Conservation (phyloP, 768 basidiomycete genomes). For the Amanita rimosa region DNA sequence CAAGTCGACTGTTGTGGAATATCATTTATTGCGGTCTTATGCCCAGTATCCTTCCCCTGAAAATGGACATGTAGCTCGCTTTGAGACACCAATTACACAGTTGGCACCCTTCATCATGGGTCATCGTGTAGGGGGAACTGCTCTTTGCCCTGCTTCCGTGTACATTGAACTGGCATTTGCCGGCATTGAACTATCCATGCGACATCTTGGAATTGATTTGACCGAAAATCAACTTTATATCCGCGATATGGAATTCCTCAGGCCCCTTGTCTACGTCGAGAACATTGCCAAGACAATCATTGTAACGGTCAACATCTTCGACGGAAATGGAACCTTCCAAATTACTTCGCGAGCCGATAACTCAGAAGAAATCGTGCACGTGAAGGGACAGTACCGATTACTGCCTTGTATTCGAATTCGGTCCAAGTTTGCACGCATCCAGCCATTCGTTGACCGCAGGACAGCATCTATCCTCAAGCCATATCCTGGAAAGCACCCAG, state of each 20-base stretch:
- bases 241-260: constrained; percentile 33
- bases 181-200: constrained; percentile 26
- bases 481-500: constrained; percentile 15
- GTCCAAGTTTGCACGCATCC: constrained; percentile 24
- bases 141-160: constrained; percentile 57
- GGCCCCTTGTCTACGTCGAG: constrained; percentile 39
- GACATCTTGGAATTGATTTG: constrained; percentile 15
- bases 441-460: constrained; percentile 23
- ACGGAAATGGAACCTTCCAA: background rate
- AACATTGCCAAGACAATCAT: constrained; percentile 24
- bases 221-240: constrained; percentile 27
- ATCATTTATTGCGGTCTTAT: constrained; percentile 29
- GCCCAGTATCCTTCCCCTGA: constrained; percentile 26
- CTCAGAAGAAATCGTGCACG: constrained; percentile 26
- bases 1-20: constrained; percentile 12
- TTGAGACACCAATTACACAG: constrained; percentile 38
- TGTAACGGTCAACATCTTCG: constrained; percentile 11
- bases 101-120: constrained; percentile 38
- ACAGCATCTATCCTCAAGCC: constrained; percentile 20
- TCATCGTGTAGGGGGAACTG: constrained; percentile 42
- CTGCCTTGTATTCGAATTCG: constrained; percentile 18
- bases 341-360: constrained; percentile 29
- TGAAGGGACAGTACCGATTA: constrained; percentile 33
- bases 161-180: constrained; percentile 47
- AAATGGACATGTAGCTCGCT: constrained; percentile 29